Base-by-base conservation (phyloP, 2,329 filamentous ascomycete species). In the Fusarium musae region DNA sequence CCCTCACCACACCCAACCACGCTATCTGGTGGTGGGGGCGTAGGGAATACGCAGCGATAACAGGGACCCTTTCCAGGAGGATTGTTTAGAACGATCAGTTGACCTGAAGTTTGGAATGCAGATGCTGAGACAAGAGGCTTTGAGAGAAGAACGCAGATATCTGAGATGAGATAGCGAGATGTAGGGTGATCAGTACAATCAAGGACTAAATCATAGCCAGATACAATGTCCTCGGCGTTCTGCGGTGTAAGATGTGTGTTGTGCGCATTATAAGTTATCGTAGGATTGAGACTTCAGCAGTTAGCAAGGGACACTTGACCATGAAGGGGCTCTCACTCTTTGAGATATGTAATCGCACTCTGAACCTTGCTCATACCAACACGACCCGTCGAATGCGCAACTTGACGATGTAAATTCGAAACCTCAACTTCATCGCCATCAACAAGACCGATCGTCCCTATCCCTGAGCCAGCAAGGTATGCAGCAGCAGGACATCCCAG, bases 151-250 rank as follows among this genome's bases (percentile, higher is more conserved):
- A 98, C 93, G 75, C 94, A 97, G 21, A 93, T 89, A 79, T 99
- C 96, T 0, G 94, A 97, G 73, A 98, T 93, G 50, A 98, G 88
- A 80, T 99, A 98, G 47, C 96, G 93, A 0, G 94, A 93, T 3
- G 93, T 92, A 0, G 96, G 96, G 73, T 96, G 95, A 82, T 99
- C 96, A 15, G 96, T 98, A 81, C 96, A 99, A 82, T 99, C 96
- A 17, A 99, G 90, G 4, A 98, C 90, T 2, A 98, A 76, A 77
- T 97, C 94, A 79, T 97, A 98, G 8, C 85, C 77, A 1, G 85
- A 83, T 63, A 97, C 89, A 44, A 94, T 90, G 0, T 85, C 81
- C 11, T 90, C 83, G 1, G 94, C 93, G 59, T 92, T 93, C 66
- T 89, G 83, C 0, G 94, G 87, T 0, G 89, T 90, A 19, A 98